A percentile compares a stretch with the other conserved stretches of the same genome.
phyloP scores from a whole-genome alignment of 2,329 filamentous ascomycete genomes.

The Cladosporium oxysporum region DNA sequence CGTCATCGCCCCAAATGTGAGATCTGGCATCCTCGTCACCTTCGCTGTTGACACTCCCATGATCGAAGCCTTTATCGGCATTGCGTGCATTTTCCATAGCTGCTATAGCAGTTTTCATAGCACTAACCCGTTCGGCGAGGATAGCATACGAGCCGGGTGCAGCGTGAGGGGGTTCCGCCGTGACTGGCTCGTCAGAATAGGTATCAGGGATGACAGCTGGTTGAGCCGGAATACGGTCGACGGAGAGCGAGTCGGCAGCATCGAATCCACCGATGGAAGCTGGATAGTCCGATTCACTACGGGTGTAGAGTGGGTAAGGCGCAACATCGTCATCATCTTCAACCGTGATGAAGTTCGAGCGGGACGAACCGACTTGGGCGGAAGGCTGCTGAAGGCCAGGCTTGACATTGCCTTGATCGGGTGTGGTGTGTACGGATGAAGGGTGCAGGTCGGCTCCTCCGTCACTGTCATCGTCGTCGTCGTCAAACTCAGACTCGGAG shows the following conservation, averaged over 20 bases:
- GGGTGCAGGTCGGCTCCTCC: not conserved
- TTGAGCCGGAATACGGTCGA: not conserved
- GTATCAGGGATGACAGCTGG: constrained; percentile 19
- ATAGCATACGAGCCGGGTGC: not conserved
- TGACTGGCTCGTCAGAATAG: constrained; percentile 14
- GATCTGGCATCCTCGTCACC: not conserved
- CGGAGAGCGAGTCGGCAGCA: not conserved
- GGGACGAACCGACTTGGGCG: not conserved
- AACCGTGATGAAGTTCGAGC: constrained; percentile 22
- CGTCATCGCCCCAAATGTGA: not conserved
- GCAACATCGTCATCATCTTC: constrained; percentile 27
- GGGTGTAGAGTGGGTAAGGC: not conserved
- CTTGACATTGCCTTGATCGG: constrained; percentile 25
- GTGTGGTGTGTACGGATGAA: constrained; percentile 34
- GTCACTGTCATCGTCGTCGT: constrained; percentile 22
- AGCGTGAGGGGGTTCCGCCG: not conserved
- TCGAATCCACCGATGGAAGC: constrained; percentile 17
- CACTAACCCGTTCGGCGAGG: not conserved
- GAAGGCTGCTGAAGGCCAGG: not conserved
- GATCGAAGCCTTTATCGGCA: not conserved
- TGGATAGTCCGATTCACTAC: not conserved
- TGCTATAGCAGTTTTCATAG: not conserved
- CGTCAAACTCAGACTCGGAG: constrained; percentile 30
- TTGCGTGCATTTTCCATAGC: not conserved
- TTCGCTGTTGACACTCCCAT: not conserved